These are phyloP conservation scores for Globisporangium uncinulatum DNA, from an alignment of 352 stramenopile species.

Conservation along the genomic window DNA sequence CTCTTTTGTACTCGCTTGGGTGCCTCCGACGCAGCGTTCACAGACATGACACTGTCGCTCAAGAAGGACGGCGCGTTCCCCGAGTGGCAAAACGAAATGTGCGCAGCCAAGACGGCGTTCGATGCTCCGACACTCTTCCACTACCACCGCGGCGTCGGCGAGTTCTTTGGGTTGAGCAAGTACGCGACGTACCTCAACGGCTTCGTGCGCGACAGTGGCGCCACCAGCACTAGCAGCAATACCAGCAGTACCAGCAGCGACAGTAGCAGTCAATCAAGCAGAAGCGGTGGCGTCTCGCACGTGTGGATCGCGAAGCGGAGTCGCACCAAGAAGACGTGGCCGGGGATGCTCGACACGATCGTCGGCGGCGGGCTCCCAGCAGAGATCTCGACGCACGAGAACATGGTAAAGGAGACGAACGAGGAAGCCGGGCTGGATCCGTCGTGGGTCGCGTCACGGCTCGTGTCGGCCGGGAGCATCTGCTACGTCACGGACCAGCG, in stretches of 20 bases:
- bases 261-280: background rate
- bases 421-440: conserved; percentile 52
- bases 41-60: conserved; percentile 6
- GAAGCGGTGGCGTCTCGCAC: conserved; percentile 21
- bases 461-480: conserved; percentile 45
- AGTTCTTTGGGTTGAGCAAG: conserved; percentile 56
- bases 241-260: background rate
- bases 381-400: conserved; percentile 42
- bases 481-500: conserved; percentile 47
- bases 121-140: conserved; percentile 42
- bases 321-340: conserved; percentile 41
- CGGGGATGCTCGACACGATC: conserved; percentile 50
- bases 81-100: conserved; percentile 58
- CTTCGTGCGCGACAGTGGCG: conserved; percentile 28
- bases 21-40: too few species aligned
- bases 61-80: conserved; percentile 37
- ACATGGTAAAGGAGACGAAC: conserved; percentile 69
- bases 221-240: too few species aligned
- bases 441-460: conserved; percentile 23
- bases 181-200: conserved; percentile 72
- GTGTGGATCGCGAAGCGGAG: conserved; percentile 64
- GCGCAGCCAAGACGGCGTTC: conserved; percentile 44
- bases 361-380: conserved; percentile 52
- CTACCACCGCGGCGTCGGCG: conserved; percentile 54
- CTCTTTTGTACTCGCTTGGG: too few species aligned